These are phyloP conservation scores for Mycena kentingensis DNA, from an alignment of 768 basidiomycete genomes.

Conservation along the genomic window DNA sequence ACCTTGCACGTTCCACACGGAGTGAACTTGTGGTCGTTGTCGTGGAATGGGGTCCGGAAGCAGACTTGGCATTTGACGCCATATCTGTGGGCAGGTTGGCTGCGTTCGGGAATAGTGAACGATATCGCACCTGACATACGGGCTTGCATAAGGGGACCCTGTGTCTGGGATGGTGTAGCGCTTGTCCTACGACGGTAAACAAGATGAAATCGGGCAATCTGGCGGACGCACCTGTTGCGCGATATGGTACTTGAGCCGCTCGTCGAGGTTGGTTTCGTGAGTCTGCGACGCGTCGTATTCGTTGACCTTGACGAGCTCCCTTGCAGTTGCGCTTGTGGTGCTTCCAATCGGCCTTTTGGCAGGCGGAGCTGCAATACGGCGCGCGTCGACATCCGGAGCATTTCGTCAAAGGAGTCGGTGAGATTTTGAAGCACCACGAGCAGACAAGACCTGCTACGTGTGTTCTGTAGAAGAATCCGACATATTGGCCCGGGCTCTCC, in stretches of 20 bases:
- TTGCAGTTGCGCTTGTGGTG: neutral
- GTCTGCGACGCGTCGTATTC: slow-evolving; percentile 3
- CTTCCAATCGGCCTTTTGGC: slow-evolving; percentile 4
- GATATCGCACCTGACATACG: neutral
- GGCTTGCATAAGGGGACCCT: neutral
- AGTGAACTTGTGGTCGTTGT: neutral
- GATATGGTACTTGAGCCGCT: neutral
- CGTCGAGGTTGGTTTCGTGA: neutral
- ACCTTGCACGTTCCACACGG: slow-evolving; percentile 4
- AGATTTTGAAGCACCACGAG: too few species aligned
- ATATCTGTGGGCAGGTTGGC: neutral
- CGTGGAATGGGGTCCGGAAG: slow-evolving; percentile 15
- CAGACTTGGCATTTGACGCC: slow-evolving; percentile 13
- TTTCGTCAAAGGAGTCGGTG: too few species aligned
- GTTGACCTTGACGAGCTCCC: slow-evolving; percentile 2
- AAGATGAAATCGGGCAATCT: too few species aligned
- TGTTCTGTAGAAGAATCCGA: too few species aligned
- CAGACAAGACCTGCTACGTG: too few species aligned
- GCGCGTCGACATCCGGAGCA: slow-evolving; percentile 3
- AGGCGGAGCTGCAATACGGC: slow-evolving; percentile 1
- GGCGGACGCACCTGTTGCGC: neutral
- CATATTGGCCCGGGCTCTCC: too few species aligned
- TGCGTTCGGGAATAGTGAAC: neutral
- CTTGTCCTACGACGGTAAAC: too few species aligned
- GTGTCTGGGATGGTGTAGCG: too few species aligned